phyloP scores from a whole-genome alignment of 768 basidiomycete genomes.

The Russula olivacea region DNA sequence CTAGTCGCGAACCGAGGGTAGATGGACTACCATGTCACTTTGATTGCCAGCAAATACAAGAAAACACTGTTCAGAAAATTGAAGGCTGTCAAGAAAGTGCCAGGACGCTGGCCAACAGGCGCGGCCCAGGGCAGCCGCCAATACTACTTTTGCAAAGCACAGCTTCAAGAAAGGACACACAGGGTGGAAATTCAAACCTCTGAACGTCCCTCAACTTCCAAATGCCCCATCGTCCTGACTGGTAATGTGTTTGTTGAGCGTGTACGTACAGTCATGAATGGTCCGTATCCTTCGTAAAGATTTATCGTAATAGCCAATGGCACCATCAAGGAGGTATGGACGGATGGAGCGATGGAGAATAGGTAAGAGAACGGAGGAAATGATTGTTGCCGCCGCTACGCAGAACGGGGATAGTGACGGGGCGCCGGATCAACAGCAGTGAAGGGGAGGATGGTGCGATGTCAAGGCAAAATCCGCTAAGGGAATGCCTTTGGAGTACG shows the following conservation, averaged over 20 bases:
- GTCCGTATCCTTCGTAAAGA: slow-evolving; percentile 26
- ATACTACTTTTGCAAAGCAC: slow-evolving; percentile 7
- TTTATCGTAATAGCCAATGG: slow-evolving; percentile 17
- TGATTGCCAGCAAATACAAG: slow-evolving; percentile 20
- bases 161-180: slow-evolving; percentile 1
- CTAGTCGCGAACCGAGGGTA: slow-evolving; percentile 13
- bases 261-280: slow-evolving; percentile 26
- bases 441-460: slow-evolving; percentile 14
- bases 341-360: slow-evolving; percentile 11
- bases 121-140: background rate
- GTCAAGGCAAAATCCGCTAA: slow-evolving; percentile 22
- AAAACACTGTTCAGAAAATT: slow-evolving; percentile 10
- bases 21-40: slow-evolving; percentile 4
- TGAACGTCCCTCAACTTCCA: slow-evolving; percentile 5
- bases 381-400: slow-evolving; percentile 19
- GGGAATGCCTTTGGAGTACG: slow-evolving; percentile 25
- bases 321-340: slow-evolving; percentile 13
- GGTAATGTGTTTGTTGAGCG: slow-evolving; percentile 18
- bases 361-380: slow-evolving; percentile 19
- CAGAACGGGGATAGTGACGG: slow-evolving; percentile 11
- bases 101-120: background rate
- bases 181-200: slow-evolving; percentile 8
- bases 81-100: slow-evolving; percentile 18
- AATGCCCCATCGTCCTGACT: slow-evolving; percentile 5
- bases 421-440: slow-evolving; percentile 23